Evolutionary conservation across 2,329 filamentous ascomycete genomes (phyloP).

Genomic region (Exophiala sp.): DNA sequence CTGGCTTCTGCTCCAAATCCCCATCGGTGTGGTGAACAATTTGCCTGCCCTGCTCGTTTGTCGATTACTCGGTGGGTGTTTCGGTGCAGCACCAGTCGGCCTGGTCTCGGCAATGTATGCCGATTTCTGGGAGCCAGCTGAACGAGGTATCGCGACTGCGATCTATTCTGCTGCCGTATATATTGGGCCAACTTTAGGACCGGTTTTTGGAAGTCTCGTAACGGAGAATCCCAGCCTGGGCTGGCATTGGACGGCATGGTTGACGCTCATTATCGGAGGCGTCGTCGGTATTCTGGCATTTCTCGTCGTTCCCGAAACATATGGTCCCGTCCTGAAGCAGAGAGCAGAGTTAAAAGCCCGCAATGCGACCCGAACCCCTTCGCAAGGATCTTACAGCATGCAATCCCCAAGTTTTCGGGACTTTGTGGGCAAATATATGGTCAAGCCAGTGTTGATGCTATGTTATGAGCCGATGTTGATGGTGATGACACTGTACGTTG

Average conservation of each 20-base stretch:
- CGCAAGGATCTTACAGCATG: constrained; percentile 20
- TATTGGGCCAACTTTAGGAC: constrained; percentile 44
- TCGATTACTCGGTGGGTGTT: constrained; percentile 53
- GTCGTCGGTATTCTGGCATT: constrained; percentile 18
- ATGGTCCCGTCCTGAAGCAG: constrained; percentile 30
- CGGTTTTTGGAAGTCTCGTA: constrained; percentile 52
- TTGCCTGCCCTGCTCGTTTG: constrained; percentile 64
- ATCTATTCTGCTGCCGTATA: constrained; percentile 52
- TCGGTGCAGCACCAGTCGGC: constrained; percentile 56
- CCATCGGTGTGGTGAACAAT: constrained; percentile 61
- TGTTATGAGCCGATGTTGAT: constrained; percentile 68
- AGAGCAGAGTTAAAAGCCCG: constrained; percentile 29
- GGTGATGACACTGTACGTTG: constrained; percentile 66
- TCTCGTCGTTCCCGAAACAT: constrained; percentile 25
- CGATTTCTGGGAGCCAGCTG: constrained; percentile 59
- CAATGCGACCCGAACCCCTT: background rate
- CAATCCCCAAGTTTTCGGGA: constrained; percentile 12
- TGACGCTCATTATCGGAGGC: constrained; percentile 47
- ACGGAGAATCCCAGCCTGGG: constrained; percentile 41
- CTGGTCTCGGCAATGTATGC: constrained; percentile 66
- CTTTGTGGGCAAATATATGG: constrained; percentile 22
- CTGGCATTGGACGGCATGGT: constrained; percentile 40
- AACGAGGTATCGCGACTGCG: constrained; percentile 64
- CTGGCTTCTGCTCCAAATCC: constrained; percentile 62
- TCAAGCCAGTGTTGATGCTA: constrained; percentile 68